Percentiles rank a stretch among this genome's conserved stretches.
Conservation (phyloP, 2,329 filamentous ascomycete species). For the Ustilaginoidea virens region DNA sequence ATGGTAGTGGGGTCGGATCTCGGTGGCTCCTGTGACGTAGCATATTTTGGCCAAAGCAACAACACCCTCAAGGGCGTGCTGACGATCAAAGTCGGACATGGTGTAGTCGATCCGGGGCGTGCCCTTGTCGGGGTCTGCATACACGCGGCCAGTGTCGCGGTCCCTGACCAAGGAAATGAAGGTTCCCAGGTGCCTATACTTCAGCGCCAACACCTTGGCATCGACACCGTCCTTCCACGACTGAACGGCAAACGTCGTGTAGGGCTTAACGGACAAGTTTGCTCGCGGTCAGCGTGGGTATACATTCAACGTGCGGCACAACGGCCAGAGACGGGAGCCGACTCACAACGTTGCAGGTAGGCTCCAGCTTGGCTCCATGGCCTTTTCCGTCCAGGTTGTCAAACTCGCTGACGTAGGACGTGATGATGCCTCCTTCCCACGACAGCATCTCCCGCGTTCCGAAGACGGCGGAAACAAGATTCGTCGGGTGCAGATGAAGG, state of each 20-base stretch:
- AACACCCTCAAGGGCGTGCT: slow-evolving; percentile 55
- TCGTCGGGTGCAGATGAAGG: slow-evolving; percentile 66
- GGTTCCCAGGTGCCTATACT: slow-evolving; percentile 51
- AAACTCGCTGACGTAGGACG: slow-evolving; percentile 59
- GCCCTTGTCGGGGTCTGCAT: slow-evolving; percentile 53
- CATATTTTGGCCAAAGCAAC: slow-evolving; percentile 60
- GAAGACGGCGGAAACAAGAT: slow-evolving; percentile 43
- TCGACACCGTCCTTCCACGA: slow-evolving; percentile 55
- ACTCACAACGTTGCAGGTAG: slow-evolving; percentile 50
- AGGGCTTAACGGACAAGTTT: slow-evolving; percentile 32
- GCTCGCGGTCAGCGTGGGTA: not conserved
- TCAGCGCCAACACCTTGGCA: slow-evolving; percentile 56
- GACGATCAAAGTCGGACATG: slow-evolving; percentile 54
- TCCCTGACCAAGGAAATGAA: slow-evolving; percentile 67
- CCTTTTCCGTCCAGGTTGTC: slow-evolving; percentile 68
- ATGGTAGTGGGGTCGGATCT: slow-evolving; percentile 54
- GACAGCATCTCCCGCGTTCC: slow-evolving; percentile 48
- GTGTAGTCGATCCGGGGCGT: slow-evolving; percentile 53
- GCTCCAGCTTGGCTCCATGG: slow-evolving; percentile 72
- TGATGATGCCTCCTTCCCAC: slow-evolving; percentile 66
- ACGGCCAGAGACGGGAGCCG: too few species aligned
- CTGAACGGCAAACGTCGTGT: slow-evolving; percentile 43
- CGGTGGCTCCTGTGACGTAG: slow-evolving; percentile 63
- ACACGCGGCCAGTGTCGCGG: slow-evolving; percentile 59
- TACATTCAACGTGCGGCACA: too few species aligned